Evolutionary conservation across 345 rosid species (phyloP), one percentile per base, ranked within the genome.

Genomic region (Hevea brasiliensis): DNA sequence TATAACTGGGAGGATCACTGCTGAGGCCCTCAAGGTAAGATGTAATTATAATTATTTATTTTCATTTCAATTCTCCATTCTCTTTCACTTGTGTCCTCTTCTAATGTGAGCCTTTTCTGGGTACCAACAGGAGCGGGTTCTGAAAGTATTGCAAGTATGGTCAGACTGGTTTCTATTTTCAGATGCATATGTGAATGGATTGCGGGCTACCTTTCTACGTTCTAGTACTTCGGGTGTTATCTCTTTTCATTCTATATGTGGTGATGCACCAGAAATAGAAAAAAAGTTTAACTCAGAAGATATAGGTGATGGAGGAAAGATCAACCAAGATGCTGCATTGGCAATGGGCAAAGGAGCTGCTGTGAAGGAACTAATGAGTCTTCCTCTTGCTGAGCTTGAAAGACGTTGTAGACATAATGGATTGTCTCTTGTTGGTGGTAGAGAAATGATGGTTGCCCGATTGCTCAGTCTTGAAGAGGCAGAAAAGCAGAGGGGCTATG

Each of bases 81-180:
- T 67, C 48, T 32, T 61, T 59, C 23, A 4, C 47, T n/a, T 78
- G 53, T 21, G 62, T 61, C 67, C 70, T 50, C 15, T 35, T n/a
- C 8, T 61, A 27, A 42, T 70, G 37, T 69, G 57, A 71, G 67
- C 60, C 67, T 54, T 69, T 14, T 73, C 29, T 74, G 72, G 65
- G 40, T 37, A 72, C 74, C 37, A 79, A 77, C 84, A 96, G 99
- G 98, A 96, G 81, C 93, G 98, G 41, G 93, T 95, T 64, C 83
- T 95, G 83, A 95, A 92, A 87, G 99, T 95, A 48, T 81, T 95
- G 85, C 98, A 95, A 80, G 99, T 95, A 51, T 95, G 99, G 99
- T 85, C 97, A 45, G 99, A 96, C 74, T 93, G 98, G 99, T 96
- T 96, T 87, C 93, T 96, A 66, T 96, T 96, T 79, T 93, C 98